Evolutionary conservation across 148 eudicot species (phyloP).

Genomic region (Persicaria maculosa): DNA sequence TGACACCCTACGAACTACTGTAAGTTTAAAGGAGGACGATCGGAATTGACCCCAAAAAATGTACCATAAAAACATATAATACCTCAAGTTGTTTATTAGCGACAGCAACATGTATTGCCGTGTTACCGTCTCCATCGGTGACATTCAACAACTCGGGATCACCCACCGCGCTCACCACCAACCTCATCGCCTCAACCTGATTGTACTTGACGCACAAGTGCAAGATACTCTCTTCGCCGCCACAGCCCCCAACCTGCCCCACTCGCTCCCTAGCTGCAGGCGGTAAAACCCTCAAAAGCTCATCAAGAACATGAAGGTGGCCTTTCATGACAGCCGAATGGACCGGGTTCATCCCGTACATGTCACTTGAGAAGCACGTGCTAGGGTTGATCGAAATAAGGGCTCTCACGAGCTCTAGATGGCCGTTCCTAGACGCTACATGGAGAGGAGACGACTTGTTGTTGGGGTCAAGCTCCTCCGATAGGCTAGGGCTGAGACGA

Average conservation of each 20-base stretch:
- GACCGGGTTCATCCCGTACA: slow-evolving; percentile 25
- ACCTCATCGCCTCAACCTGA: slow-evolving; percentile 8
- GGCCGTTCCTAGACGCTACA: slow-evolving; percentile 28
- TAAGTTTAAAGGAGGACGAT: no score
- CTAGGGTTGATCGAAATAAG: slow-evolving; percentile 6
- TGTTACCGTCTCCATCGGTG: slow-evolving; percentile 20
- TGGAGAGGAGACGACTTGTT: slow-evolving; percentile 30
- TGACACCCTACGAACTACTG: no score
- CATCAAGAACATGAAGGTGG: slow-evolving; percentile 15
- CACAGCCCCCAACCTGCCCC: not conserved
- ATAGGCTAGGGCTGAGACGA: slow-evolving; percentile 25
- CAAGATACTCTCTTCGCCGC: slow-evolving; percentile 14
- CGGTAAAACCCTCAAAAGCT: slow-evolving; percentile 12
- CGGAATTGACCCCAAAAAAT: no score
- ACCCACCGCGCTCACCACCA: slow-evolving; percentile 9
- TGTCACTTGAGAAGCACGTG: slow-evolving; percentile 24
- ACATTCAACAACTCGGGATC: no score
- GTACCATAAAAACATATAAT: not conserved
- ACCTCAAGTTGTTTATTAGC: slow-evolving; percentile 17
- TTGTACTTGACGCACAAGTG: slow-evolving; percentile 26
- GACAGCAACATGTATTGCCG: slow-evolving; percentile 25
- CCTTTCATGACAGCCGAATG: slow-evolving; percentile 28
- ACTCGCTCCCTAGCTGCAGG: slow-evolving; percentile 17
- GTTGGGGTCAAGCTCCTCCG: slow-evolving; percentile 24
- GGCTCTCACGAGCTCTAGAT: slow-evolving; percentile 20